Percentiles rank a stretch among this genome's conserved stretches.
Evolutionary conservation across 345 rosid genomes (phyloP).

Genomic region (Tarenaya hassleriana): DNA sequence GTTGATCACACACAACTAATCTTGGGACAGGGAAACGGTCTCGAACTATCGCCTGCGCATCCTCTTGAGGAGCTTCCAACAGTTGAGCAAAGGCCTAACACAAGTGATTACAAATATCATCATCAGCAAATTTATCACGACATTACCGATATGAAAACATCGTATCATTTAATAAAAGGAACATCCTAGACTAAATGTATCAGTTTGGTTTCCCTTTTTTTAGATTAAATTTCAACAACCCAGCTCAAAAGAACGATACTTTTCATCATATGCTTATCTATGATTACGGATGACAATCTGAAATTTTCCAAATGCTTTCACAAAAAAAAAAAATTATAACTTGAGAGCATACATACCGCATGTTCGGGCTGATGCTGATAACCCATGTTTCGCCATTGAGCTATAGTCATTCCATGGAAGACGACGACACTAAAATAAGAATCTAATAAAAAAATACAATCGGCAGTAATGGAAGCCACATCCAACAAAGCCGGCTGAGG

Average conservation of each 20-base stretch:
- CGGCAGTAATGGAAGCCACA: slow-evolving; percentile 91
- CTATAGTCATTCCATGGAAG: slow-evolving; percentile 98
- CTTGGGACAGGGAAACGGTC: slow-evolving; percentile 99
- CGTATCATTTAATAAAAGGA: no score
- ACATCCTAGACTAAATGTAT: no score
- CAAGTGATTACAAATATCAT: no score
- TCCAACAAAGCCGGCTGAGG: slow-evolving; percentile 94
- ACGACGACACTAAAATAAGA: slow-evolving; percentile 88
- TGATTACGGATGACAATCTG: no score
- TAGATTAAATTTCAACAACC: no score
- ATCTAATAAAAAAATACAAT: slow-evolving; percentile 85
- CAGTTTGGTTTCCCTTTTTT: no score
- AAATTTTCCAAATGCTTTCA: slow-evolving; percentile 14
- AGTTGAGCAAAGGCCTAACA: slow-evolving; percentile 72
- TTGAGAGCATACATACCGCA: slow-evolving; percentile 39
- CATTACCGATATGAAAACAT: no score
- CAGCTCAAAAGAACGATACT: no score
- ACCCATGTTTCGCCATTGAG: slow-evolving; percentile 98
- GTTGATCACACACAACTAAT: slow-evolving; percentile 96
- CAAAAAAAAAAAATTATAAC: slow-evolving; percentile 3
- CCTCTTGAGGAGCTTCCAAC: slow-evolving; percentile 80
- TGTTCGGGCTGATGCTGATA: slow-evolving; percentile 94
- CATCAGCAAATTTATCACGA: no score
- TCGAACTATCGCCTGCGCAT: slow-evolving; percentile 59
- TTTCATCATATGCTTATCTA: no score